These are phyloP conservation scores for Lippia alba DNA, from an alignment of 305 asterid genomes.

Conservation along the genomic window DNA sequence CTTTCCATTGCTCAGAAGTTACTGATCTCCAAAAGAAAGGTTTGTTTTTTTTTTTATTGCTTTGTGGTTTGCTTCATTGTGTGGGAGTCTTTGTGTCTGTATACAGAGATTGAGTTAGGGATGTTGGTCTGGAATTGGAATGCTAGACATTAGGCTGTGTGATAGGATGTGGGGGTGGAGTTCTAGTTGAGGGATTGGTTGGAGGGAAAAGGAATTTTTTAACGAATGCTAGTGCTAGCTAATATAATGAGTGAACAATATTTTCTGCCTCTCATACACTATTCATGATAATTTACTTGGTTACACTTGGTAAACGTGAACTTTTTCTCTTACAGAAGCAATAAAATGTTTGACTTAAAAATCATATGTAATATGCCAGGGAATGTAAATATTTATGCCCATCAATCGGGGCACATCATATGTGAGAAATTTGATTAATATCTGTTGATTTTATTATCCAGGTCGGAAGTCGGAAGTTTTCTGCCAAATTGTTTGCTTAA, in stretches of 20 bases:
- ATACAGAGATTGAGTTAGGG: conserved; percentile 19
- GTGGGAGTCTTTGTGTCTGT: not conserved
- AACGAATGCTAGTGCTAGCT: not conserved
- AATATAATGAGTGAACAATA: not conserved
- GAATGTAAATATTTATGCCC: not conserved
- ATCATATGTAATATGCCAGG: not conserved
- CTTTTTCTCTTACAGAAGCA: conserved; percentile 10
- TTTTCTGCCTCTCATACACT: not conserved
- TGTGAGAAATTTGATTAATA: not conserved
- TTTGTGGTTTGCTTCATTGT: conserved; percentile 9
- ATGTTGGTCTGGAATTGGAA: conserved; percentile 4
- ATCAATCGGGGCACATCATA: no score
- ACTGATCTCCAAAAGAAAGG: conserved; percentile 78
- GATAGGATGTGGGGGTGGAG: conserved; percentile 26
- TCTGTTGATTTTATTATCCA: not conserved
- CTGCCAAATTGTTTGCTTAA: not conserved
- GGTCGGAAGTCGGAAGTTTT: not conserved
- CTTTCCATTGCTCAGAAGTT: conserved; percentile 83
- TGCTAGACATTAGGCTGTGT: conserved; percentile 19
- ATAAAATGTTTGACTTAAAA: conserved; percentile 2
- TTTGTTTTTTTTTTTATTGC: conserved; percentile 33
- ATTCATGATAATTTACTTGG: not conserved
- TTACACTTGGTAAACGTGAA: conserved; percentile 1
- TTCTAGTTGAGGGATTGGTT: conserved; percentile 16
- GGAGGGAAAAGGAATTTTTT: not conserved